Conservation (phyloP, 768 basidiomycete species). For the Collybiopsis confluens region DNA sequence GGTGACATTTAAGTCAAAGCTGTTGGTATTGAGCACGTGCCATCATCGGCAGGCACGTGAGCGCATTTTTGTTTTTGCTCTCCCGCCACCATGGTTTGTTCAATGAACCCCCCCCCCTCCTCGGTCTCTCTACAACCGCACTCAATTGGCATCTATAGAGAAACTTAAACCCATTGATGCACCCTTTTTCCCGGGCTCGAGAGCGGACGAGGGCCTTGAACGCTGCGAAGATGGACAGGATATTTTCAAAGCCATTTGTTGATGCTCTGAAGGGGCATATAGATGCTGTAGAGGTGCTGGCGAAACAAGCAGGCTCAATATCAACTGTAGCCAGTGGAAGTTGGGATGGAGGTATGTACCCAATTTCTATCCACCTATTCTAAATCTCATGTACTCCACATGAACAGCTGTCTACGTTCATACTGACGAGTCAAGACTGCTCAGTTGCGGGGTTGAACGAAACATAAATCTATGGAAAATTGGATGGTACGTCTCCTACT, state of each 20-base stretch:
- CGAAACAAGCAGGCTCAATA: slow-evolving; percentile 67
- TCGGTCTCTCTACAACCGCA: no score
- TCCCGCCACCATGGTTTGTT: not conserved
- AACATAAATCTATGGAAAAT: slow-evolving; percentile 80
- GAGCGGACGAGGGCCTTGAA: slow-evolving; percentile 93
- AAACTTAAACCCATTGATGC: slow-evolving; percentile 92
- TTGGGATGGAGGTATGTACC: slow-evolving; percentile 86
- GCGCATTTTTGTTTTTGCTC: not conserved
- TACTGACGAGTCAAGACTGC: slow-evolving; percentile 52
- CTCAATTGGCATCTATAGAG: slow-evolving; percentile 44
- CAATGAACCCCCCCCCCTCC: not conserved
- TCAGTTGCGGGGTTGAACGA: slow-evolving; percentile 81
- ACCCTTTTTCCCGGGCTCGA: slow-evolving; percentile 89
- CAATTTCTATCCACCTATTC: not conserved
- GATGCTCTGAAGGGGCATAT: slow-evolving; percentile 87
- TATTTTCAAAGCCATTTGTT: slow-evolving; percentile 97
- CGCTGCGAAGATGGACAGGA: slow-evolving; percentile 93
- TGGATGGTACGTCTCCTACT: slow-evolving; percentile 27
- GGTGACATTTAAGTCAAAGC: slow-evolving; percentile 27
- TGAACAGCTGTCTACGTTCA: slow-evolving; percentile 78
- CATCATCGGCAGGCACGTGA: no score
- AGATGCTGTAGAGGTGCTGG: slow-evolving; percentile 86
- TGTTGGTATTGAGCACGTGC: no score
- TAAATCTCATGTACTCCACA: not conserved
- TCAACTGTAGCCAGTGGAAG: slow-evolving; percentile 85